Evolutionary conservation across 371 early-diverging fungal species (phyloP), one percentile per base, ranked within the genome.

Genomic region (Mucor mucedo): DNA sequence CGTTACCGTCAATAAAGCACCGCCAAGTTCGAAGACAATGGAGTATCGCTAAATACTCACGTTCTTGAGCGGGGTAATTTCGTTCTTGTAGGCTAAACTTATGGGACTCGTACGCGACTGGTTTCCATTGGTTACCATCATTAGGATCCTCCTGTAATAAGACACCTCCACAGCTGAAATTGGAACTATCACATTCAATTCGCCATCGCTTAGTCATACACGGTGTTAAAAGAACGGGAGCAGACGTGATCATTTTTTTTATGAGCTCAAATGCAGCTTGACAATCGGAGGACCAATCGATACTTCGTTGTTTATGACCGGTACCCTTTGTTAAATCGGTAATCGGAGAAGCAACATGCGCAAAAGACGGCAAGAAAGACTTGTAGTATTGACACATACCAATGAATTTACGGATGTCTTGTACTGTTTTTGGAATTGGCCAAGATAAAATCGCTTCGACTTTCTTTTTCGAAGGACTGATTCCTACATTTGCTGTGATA

Each of bases 111-210:
- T 57, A 83, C 0, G 79, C 70, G 0, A 79, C 53, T 2, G 71
- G 74, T 1, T 62, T 49, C 59, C 58, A 63, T 1, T 44, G 4
- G 11, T 65, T 68, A 9, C 69, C 45, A 1, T 60, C 55, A 32
- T 45, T 45, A 5, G 16, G 16, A 16, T 67, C 65, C 14, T 58
- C 44, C 61, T 84, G 84, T 6, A 63, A 49, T 6, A 75, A 40
- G 0, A 84, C 74, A 2, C 65, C 75, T 33, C 76, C 84, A 4
- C 65, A 7, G 1, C 60, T 70, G 44, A 55, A 70, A 4, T 65
- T 69, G 2, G 67, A 73, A 1, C 75, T 77, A 58, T 81, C 76
- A 5, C 68, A 76, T 55, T 80, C 72, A 0, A 81, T 59, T 0
- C 69, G 47, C 32, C 70, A 76, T 0, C 57, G 65, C 38, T 60